Conservation (phyloP, 1,284 basidiomycete genomes). For the Schizopora paradoxa region DNA sequence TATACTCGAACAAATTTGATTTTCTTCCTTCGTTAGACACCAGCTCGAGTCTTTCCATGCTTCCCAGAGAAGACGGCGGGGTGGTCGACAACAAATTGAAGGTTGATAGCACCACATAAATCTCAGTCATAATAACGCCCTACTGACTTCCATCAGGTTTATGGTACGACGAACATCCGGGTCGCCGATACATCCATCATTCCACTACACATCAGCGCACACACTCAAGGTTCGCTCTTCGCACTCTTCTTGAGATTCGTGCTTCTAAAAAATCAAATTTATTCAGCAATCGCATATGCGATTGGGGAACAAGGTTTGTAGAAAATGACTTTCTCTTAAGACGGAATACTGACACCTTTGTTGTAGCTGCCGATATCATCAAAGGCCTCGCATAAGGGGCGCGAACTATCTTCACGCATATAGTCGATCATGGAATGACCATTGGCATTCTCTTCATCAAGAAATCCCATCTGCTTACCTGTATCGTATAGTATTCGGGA, state of each 20-base stretch:
- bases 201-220: constrained; percentile 36
- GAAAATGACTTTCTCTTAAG: too few species aligned
- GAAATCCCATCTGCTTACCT: too few species aligned
- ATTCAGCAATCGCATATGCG: constrained; percentile 20
- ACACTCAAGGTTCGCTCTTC: background rate
- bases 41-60: constrained; percentile 38
- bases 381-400: too few species aligned
- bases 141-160: constrained; percentile 38
- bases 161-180: constrained; percentile 47
- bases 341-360: too few species aligned
- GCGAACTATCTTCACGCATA: too few species aligned
- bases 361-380: constrained; percentile 1
- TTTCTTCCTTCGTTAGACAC: too few species aligned
- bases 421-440: too few species aligned
- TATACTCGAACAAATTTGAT: background rate
- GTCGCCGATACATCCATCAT: constrained; percentile 45
- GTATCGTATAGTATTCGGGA: too few species aligned
- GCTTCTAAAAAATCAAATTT: too few species aligned
- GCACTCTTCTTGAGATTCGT: background rate
- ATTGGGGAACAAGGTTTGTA: constrained; percentile 20
- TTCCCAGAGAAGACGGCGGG: constrained; percentile 44
- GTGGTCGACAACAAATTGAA: constrained; percentile 44
- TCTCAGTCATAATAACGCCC: constrained; percentile 39
- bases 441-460: too few species aligned
- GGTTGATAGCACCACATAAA: constrained; percentile 33